Percentiles rank a stretch among this genome's conserved stretches.
Conservation (phyloP, 495 filamentous ascomycete genomes). For the Tuber calosporum region DNA sequence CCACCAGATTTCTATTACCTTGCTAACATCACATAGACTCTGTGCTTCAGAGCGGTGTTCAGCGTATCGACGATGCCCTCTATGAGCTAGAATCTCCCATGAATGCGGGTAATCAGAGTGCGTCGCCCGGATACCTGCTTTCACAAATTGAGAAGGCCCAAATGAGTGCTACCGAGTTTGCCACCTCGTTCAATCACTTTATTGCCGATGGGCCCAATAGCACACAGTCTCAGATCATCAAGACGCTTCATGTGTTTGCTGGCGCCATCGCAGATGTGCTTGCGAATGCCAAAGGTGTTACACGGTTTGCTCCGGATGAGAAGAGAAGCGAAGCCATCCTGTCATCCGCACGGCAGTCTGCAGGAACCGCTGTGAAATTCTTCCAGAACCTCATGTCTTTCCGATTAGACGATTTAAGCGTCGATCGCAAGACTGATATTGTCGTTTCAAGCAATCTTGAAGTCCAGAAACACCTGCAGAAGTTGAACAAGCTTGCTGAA, state of each 20-base stretch:
- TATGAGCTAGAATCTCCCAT: conserved; percentile 96
- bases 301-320: conserved; percentile 87
- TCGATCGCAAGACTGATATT: conserved; percentile 82
- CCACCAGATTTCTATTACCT: background rate
- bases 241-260: conserved; percentile 80
- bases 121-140: conserved; percentile 87
- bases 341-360: conserved; percentile 73
- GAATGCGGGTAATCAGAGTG: conserved; percentile 98
- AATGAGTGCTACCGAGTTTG: conserved; percentile 90
- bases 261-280: conserved; percentile 89
- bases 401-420: conserved; percentile 79
- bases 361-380: conserved; percentile 83
- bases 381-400: conserved; percentile 92
- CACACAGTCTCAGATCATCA: conserved; percentile 83
- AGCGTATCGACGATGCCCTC: conserved; percentile 89
- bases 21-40: conserved; percentile 54
- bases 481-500: conserved; percentile 84
- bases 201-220: conserved; percentile 95
- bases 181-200: conserved; percentile 94
- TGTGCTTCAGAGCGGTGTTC: conserved; percentile 84
- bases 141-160: conserved; percentile 96
- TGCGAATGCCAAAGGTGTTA: conserved; percentile 92
- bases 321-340: conserved; percentile 81
- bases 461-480: conserved; percentile 82
- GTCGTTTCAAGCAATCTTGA: conserved; percentile 96